Evolutionary conservation across 2,329 filamentous ascomycete genomes (phyloP), one percentile per base, ranked within the genome.

Genomic region (Hymenoscyphus infarciens): DNA sequence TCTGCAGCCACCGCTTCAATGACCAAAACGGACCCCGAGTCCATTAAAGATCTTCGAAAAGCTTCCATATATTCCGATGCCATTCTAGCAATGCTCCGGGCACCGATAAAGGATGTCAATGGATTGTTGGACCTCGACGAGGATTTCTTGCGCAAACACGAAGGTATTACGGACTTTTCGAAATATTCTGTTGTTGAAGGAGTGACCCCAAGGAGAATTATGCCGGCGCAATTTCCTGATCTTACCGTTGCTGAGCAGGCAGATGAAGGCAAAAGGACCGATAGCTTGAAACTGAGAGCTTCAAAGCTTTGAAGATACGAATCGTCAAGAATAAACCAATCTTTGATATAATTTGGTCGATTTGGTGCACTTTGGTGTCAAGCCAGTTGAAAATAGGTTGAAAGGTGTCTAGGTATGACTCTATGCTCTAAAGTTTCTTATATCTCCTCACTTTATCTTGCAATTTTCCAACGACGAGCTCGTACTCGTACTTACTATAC

Each of bases 21-120:
- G 64, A 80, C 78, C 0, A 68, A 68, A 64, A 64, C 72, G 61
- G 79, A 82, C 64, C 77, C 80, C 25, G 73, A 76, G 1, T 79
- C 82, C 57, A 76, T 76, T 33, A 80, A 77, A 38, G 84, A 92
- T 70, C 77, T 92, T n/a, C 79, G 89, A 63, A 88, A 86, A 67
- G 76, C 88, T 64, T 86, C 83, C 5, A 89, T 96, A 65, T 96
- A 91, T 76, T 91, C 90, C 0, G 89, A 93, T 71, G 91, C 91
- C 1, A 85, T 96, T 19, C 75, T 94, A 1, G 88, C 83, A 1
- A 89, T 96, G 75, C 78, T 95, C 1, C 74, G 77, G 10, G 82
- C 88, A 0, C 84, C 87, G 0, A 76, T 84, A 0, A 66, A 77
- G 0, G 74, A 75, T 4, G 87, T 95, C 25, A 96, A 91, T 72